Base-by-base conservation (phyloP, 345 rosid genomes). In the Aegle marmelos region DNA sequence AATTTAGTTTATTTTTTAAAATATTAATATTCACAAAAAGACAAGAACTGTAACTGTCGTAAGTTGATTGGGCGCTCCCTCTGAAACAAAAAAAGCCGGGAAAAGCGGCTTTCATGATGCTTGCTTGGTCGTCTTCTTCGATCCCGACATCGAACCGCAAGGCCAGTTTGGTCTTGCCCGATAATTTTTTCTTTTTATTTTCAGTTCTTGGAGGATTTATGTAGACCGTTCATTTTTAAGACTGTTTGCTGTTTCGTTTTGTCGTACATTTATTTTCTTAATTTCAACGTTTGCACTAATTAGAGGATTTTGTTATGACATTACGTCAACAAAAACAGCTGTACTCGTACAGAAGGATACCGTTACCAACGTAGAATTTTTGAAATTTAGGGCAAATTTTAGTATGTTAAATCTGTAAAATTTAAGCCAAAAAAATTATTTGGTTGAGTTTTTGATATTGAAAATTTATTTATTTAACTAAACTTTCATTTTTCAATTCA, bases 61-160 rank as follows among this genome's bases (percentile, higher is more conserved):
- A 21, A 72, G 68, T 45, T 24, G 72, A 77, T 76, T 61, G 77
- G 80, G 24, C 69, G 19, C 68, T 73, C 37, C 59, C 64, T 21
- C 13, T 4, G 17, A 3, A 41, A 13, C 0, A 4, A 13, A 11
- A 70, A 81, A 70, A 67, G 85, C 85, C 88, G 82, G 59, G 28
- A 71, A 79, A 68, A 45, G 75, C 78, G 86, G 77, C 74, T 37
- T 61, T 61, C 60, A 8, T 36, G 14, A 2, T 67, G 76, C 5
- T 10, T 33, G 54, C 53, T 8, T 6, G 24, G 28, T 66, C 78
- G 77, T 80, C 77, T 24, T 76, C 54, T 68, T 58, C 84, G 41
- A 69, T 68, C 31, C 57, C 4, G 76, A 77, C 75, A 45, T n/a
- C 3, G 27, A 8, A 36, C 58, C 16, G 22, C 67, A 34, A 66